Evolutionary conservation across 2,329 filamentous ascomycete genomes (phyloP), one percentile per base, ranked within the genome.

Genomic region (Diatrype stigma): DNA sequence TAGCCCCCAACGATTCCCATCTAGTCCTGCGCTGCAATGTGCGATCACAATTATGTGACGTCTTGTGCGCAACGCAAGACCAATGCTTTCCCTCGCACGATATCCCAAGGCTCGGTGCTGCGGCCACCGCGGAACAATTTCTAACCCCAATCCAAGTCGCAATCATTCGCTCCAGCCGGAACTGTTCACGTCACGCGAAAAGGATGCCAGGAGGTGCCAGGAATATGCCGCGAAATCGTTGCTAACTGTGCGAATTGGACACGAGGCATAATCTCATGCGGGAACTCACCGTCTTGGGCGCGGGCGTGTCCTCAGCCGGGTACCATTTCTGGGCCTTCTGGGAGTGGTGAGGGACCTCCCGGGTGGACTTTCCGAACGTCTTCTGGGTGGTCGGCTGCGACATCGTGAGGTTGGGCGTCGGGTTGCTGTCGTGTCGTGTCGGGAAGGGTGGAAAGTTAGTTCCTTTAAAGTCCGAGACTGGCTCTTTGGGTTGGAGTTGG

Each of bases 311-410:
- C 77, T 95, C 89, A 73, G 90, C 89, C 76, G 91, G 90, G 82
- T 99, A 99, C 90, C 93, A 99, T 83, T 96, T 97, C 84, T 89
- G 86, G 70, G 93, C 93, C 89, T 95, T 96, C 78, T 96, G 85
- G 73, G 82, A 81, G 77, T 82, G 76, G 77, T 89, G 85, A 76
- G 89, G 91, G 76, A 96, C 87, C 77, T 87, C 84, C 81, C 93
- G 87, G 81, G 90, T 89, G 79, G 90, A 90, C 85, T 94, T 94
- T 81, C 91, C 91, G 84, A 96, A 96, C 84, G 89, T 93, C 90
- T 96, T 96, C 72, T 63, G 52, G 72, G 86, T 89, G 79, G 83
- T 80, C 69, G 77, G 77, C 69, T 74, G 78, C 80, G 86, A 87
- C 86, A 90, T 90, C 65, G 74, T 84, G 78, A 82, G 80, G 81